Conservation (phyloP, 2,329 filamentous ascomycete species). For the Alternaria sp. region DNA sequence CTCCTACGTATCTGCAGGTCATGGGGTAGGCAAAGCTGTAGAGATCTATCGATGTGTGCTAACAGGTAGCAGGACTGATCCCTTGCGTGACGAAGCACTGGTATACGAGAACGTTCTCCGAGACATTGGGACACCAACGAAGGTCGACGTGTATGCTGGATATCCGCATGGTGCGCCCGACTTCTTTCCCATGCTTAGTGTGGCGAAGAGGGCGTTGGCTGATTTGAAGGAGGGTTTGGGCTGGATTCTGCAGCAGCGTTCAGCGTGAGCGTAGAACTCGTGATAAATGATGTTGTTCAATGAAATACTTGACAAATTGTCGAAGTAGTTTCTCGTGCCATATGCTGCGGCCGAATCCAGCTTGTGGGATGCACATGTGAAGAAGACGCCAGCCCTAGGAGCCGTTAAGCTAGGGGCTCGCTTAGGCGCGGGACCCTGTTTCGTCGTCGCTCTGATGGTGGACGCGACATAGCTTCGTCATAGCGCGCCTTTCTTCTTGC, state of each 20-base stretch:
- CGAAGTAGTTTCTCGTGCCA: not conserved
- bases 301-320: not conserved
- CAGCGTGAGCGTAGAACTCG: not conserved
- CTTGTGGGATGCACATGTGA: not conserved
- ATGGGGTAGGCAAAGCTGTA: too few relatives aligned
- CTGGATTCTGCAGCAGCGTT: constrained; percentile 45
- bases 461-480: constrained; percentile 22
- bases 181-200: constrained; percentile 43
- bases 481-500: constrained; percentile 25
- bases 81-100: too few relatives aligned
- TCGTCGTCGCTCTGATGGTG: constrained; percentile 16
- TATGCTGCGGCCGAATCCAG: not conserved
- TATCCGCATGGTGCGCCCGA: constrained; percentile 55
- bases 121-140: not conserved
- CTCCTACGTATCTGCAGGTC: too few relatives aligned
- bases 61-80: too few relatives aligned
- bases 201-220: constrained; percentile 33
- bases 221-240: constrained; percentile 46
- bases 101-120: not conserved
- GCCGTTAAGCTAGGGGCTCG: constrained; percentile 22
- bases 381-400: not conserved
- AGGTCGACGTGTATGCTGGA: constrained; percentile 55
- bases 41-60: too few relatives aligned
- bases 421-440: constrained; percentile 21
- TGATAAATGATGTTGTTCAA: not conserved